Base-by-base conservation (phyloP, 208 protist species). In the Trichomonas gallinae region DNA sequence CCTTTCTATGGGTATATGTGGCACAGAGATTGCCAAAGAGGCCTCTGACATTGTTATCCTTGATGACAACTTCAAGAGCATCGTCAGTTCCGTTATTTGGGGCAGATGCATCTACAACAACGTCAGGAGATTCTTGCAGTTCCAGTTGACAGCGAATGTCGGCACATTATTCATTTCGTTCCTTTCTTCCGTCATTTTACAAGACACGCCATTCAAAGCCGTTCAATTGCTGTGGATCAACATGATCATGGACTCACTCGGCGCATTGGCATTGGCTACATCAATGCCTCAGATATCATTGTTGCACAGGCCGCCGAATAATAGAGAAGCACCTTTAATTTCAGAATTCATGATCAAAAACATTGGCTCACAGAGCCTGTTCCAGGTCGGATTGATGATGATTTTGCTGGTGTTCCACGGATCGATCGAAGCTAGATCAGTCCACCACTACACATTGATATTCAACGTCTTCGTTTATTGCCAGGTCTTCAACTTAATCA, bases 41-140 rank as follows among this genome's bases (percentile, higher is more conserved):
- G 97, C 97, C 6, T 97, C 96, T 46, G 97, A 98, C 48, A 97
- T 98, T 96, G 97, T 98, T 85, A 96, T 99, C 17, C 38, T 98
- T 26, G 98, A 99, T 96, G 98, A 99, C 97, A 98, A 99, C 96
- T 99, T 99, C 97, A 97, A 97, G 1, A 98, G 98, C 0, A 99
- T 99, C 63, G 98, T 98, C 0, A 97, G 97, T 13, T 88, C 97
- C 6, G 98, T 99, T 0, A 98, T 99, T 97, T 99, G 99, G 99
- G 99, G 99, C 49, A 98, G 99, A 63, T 99, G 98, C 97, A 98
- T 99, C 26, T 99, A 98, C 97, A 99, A 99, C 97, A 99, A 98
- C 98, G 99, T 99, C 96, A 98, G 98, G 81, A 99, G 99, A 98
- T 99, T 99, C 97, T 97, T 99, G 44, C 98, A 99, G 97, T 99